Conservation (phyloP, 345 rosid species). For the Boechera retrofracta region DNA sequence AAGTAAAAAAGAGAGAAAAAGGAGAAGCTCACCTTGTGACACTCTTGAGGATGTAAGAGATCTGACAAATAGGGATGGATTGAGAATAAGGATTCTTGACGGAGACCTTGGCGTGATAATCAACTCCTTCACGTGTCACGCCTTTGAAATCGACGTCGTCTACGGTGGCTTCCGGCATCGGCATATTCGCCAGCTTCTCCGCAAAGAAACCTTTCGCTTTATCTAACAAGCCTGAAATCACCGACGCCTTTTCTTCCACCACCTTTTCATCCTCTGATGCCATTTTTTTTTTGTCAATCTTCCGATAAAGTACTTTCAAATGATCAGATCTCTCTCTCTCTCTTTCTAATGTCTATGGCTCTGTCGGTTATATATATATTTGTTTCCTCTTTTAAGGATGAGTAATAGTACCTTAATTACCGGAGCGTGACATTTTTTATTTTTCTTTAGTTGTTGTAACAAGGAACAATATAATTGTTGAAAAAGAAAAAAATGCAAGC, state of each 20-base stretch:
- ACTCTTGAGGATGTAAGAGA: constrained; percentile 77
- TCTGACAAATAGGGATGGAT: constrained; percentile 82
- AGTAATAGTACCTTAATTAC: constrained; percentile 19
- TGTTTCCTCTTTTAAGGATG: constrained; percentile 13
- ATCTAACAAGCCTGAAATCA: constrained; percentile 51
- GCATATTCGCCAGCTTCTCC: constrained; percentile 67
- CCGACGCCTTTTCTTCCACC: constrained; percentile 40
- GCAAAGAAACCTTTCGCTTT: constrained; percentile 79
- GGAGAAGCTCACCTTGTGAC: constrained; percentile 54
- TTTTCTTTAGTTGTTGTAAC: not conserved
- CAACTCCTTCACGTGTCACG: constrained; percentile 60
- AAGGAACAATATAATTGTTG: not conserved
- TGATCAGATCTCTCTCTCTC: constrained; percentile 25
- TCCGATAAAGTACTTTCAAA: constrained; percentile 16
- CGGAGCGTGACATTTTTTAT: constrained; percentile 32
- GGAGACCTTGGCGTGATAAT: constrained; percentile 70
- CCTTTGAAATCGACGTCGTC: constrained; percentile 63
- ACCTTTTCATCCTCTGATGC: constrained; percentile 37
- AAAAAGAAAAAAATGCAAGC: not conserved
- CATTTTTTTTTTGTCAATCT: constrained; percentile 8
- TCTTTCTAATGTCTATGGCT: constrained; percentile 2
- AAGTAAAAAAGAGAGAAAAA: not conserved
- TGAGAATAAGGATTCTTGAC: constrained; percentile 73
- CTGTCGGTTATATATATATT: not conserved
- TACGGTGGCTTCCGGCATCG: constrained; percentile 79